phyloP scores from a whole-genome alignment of 352 stramenopile species.

The Globisporangium middletonii region DNA sequence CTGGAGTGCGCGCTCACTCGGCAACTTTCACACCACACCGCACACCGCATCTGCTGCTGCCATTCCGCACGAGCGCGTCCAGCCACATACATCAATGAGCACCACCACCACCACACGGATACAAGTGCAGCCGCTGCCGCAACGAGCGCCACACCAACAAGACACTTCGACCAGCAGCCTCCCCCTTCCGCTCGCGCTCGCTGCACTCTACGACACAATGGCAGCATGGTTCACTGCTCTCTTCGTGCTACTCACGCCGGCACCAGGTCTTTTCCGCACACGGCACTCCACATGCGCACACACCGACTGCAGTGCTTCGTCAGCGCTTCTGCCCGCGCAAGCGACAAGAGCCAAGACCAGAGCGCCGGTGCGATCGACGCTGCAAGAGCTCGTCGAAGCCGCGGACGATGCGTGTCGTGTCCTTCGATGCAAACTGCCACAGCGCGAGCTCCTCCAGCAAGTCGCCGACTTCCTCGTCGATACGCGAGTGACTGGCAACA shows the following conservation, averaged over 20 bases:
- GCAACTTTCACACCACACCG: no score
- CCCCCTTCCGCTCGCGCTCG: neutral
- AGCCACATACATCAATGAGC: no score
- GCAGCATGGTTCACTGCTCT: neutral
- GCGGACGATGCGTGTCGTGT: neutral
- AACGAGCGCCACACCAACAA: neutral
- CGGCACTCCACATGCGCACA: neutral
- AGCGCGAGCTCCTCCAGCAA: neutral
- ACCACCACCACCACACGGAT: neutral
- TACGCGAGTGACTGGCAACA: neutral
- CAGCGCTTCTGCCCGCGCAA: neutral
- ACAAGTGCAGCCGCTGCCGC: neutral
- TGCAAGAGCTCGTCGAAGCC: neutral
- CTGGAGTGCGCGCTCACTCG: neutral
- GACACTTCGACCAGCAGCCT: neutral
- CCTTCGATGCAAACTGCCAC: neutral
- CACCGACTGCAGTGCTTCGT: no score
- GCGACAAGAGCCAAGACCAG: neutral
- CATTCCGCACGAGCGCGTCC: no score
- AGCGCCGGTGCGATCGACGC: neutral
- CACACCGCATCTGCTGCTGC: no score
- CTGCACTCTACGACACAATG: neutral
- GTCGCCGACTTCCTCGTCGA: constrained; percentile 1
- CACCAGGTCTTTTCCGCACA: neutral
- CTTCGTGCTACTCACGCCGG: neutral